Conservation (phyloP, 2,329 filamentous ascomycete species). For the Epichloe sylvatica region DNA sequence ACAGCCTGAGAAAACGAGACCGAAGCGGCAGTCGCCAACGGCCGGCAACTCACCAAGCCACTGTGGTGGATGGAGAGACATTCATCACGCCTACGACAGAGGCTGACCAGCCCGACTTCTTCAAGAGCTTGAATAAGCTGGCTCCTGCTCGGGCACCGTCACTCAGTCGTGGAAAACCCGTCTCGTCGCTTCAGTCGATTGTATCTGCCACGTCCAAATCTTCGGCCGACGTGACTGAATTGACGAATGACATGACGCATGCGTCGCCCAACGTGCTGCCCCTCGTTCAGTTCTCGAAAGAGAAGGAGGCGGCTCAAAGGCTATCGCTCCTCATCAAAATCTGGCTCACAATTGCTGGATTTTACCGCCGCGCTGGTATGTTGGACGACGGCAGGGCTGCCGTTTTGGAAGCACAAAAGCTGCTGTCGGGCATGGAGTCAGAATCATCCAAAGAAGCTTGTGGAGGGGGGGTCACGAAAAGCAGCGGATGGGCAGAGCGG, state of each 20-base stretch:
- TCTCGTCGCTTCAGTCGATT: slow-evolving; percentile 32
- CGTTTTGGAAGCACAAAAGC: slow-evolving; percentile 64
- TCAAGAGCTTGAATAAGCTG: slow-evolving; percentile 27
- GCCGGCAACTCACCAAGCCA: slow-evolving; percentile 28
- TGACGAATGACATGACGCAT: slow-evolving; percentile 26
- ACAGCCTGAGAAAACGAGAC: slow-evolving; percentile 40
- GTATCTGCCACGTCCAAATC: slow-evolving; percentile 27
- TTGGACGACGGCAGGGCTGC: slow-evolving; percentile 69
- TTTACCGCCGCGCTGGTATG: slow-evolving; percentile 73
- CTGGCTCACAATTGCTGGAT: slow-evolving; percentile 79
- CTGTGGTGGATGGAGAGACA: slow-evolving; percentile 35
- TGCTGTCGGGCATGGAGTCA: slow-evolving; percentile 57
- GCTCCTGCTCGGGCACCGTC: slow-evolving; percentile 25
- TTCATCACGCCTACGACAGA: slow-evolving; percentile 36
- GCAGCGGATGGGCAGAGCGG: slow-evolving; percentile 61
- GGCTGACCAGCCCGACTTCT: slow-evolving; percentile 28
- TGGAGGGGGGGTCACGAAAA: slow-evolving; percentile 46
- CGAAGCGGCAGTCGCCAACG: slow-evolving; percentile 35
- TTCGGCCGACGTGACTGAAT: slow-evolving; percentile 24
- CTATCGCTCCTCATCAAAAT: slow-evolving; percentile 53
- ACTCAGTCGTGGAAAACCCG: slow-evolving; percentile 28
- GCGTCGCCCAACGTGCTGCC: slow-evolving; percentile 35
- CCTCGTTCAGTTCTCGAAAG: slow-evolving; percentile 39
- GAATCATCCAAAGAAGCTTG: slow-evolving; percentile 50
- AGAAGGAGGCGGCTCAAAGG: slow-evolving; percentile 36